These are phyloP conservation scores for Cladophialophora carrionii DNA, from an alignment of 2,329 filamentous ascomycete genomes.

Conservation along the genomic window DNA sequence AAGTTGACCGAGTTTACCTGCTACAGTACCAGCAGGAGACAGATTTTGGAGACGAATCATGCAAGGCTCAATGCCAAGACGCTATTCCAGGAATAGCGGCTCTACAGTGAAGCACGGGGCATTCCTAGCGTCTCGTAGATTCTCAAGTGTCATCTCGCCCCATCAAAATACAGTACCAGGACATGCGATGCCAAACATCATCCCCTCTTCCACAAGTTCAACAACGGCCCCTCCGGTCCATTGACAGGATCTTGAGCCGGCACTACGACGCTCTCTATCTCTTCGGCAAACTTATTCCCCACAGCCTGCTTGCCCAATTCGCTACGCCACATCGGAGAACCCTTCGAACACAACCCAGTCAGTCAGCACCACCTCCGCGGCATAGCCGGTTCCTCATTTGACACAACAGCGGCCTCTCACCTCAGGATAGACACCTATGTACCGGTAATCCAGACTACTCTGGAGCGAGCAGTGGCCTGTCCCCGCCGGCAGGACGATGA, in stretches of 20 bases:
- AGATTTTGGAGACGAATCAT: background rate
- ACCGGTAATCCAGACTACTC: conserved; percentile 42
- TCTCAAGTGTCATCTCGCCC: background rate
- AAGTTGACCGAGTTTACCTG: background rate
- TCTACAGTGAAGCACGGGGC: background rate
- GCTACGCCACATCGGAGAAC: conserved; percentile 36
- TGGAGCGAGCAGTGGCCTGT: conserved; percentile 43
- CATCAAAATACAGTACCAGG: too few species aligned
- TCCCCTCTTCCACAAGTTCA: conserved; percentile 33
- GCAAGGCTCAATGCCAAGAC: background rate
- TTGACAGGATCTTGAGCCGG: conserved; percentile 38
- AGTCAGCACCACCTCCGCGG: background rate
- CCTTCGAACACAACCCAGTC: conserved; percentile 24
- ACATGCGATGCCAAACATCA: background rate
- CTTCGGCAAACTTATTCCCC: conserved; percentile 25
- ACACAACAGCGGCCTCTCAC: conserved; percentile 32
- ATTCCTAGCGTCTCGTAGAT: background rate
- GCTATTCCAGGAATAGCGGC: background rate
- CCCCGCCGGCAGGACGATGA: conserved; percentile 45
- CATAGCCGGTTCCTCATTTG: background rate
- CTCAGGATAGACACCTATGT: conserved; percentile 45
- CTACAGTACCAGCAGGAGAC: background rate
- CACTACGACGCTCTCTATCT: conserved; percentile 33
- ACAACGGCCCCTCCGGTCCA: conserved; percentile 34
- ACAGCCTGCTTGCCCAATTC: conserved; percentile 37